Percentiles rank a stretch among this genome's conserved stretches.
Evolutionary conservation across 164 flowering plant species (phyloP).

Genomic region (Buxus sempervirens): DNA sequence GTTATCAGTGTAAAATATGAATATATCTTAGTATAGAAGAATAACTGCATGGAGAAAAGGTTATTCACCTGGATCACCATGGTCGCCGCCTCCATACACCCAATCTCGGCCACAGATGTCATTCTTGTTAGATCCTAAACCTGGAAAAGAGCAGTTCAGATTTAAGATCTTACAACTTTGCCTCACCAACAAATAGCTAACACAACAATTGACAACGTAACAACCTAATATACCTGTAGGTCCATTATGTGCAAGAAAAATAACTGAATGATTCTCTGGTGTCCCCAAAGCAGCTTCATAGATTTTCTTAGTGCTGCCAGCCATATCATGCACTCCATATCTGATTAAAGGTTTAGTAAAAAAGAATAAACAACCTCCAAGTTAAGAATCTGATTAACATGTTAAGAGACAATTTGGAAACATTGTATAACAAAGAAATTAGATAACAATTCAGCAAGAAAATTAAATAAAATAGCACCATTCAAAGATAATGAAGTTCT

Average conservation of each 20-base stretch:
- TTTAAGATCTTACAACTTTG: background rate
- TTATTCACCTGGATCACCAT: conserved; percentile 87
- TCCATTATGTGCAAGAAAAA: conserved; percentile 94
- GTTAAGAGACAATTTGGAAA: background rate
- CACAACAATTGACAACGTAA: background rate
- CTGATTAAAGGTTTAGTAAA: conserved; percentile 27
- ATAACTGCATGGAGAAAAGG: conserved; percentile 1
- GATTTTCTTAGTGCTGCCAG: conserved; percentile 68
- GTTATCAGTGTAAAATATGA: background rate
- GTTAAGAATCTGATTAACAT: background rate
- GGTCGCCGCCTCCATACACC: conserved; percentile 70
- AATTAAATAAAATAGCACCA: too few species aligned
- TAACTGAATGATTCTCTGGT: conserved; percentile 57
- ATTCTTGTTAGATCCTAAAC: conserved; percentile 64
- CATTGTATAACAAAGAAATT: background rate
- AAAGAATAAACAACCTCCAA: background rate
- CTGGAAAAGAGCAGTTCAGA: conserved; percentile 31
- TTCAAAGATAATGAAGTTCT: background rate
- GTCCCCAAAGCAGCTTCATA: conserved; percentile 51
- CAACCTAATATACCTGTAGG: conserved; percentile 54
- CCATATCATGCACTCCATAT: conserved; percentile 70
- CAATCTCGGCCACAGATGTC: conserved; percentile 89
- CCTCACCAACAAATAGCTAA: background rate
- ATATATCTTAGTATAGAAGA: conserved; percentile 1
- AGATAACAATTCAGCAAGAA: background rate